These are phyloP conservation scores for Metschnikowia amazonensis DNA, from an alignment of 805 yeast species.

Conservation along the genomic window DNA sequence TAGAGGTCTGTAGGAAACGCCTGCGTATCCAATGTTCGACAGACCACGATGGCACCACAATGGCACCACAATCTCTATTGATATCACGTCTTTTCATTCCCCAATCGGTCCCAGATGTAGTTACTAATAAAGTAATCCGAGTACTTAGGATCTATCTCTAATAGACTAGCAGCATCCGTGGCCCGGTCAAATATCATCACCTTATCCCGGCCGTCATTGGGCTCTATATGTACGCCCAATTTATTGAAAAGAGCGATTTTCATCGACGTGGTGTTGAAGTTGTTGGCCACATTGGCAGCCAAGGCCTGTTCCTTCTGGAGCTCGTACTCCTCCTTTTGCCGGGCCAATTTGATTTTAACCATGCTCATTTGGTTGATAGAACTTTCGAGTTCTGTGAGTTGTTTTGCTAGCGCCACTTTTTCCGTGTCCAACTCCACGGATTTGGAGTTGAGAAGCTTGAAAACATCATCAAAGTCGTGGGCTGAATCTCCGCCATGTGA, in stretches of 20 bases:
- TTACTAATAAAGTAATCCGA: slow-evolving; percentile 70
- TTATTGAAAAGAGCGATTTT: slow-evolving; percentile 58
- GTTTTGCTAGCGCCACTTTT: slow-evolving; percentile 51
- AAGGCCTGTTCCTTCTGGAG: slow-evolving; percentile 26
- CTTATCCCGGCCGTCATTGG: slow-evolving; percentile 25
- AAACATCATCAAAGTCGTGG: slow-evolving; percentile 22
- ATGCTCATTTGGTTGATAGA: slow-evolving; percentile 34
- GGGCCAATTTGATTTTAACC: slow-evolving; percentile 33
- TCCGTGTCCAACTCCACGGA: slow-evolving; percentile 38
- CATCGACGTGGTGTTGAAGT: slow-evolving; percentile 44
- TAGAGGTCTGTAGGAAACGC: no score
- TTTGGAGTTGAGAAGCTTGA: slow-evolving; percentile 25
- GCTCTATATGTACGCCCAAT: slow-evolving; percentile 53
- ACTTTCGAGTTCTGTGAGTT: slow-evolving; percentile 46
- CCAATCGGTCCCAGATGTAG: slow-evolving; percentile 69
- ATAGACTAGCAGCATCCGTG: slow-evolving; percentile 44
- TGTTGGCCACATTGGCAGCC: slow-evolving; percentile 28
- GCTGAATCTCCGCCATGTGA: no score
- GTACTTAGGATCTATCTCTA: slow-evolving; percentile 52
- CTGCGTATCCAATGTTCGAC: no score
- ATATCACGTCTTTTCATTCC: not conserved
- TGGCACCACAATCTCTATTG: no score
- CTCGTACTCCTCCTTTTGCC: slow-evolving; percentile 37
- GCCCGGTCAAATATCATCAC: slow-evolving; percentile 48
- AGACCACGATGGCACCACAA: no score